Conservation (phyloP, 768 basidiomycete genomes). For the Russula sp. region DNA sequence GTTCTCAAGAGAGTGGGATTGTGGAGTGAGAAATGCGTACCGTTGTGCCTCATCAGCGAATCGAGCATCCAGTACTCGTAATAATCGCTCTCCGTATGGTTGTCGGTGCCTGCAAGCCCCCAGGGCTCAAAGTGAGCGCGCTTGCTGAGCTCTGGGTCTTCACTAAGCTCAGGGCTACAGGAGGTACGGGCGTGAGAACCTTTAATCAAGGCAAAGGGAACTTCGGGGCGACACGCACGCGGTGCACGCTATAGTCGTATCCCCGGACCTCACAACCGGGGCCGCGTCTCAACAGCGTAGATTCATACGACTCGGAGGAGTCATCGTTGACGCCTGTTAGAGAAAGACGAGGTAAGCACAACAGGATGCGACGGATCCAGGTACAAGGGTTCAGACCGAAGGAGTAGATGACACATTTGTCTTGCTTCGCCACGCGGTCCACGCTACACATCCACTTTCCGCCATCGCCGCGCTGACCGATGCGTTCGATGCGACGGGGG, state of each 20-base stretch:
- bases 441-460: constrained; percentile 50
- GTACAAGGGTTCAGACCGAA: constrained; percentile 31
- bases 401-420: constrained; percentile 30
- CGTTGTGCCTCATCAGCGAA: constrained; percentile 57
- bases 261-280: constrained; percentile 36
- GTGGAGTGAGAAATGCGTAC: constrained; percentile 30
- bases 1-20: not conserved
- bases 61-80: constrained; percentile 57
- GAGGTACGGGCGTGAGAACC: not conserved
- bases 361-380: no score
- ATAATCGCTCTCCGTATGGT: constrained; percentile 38
- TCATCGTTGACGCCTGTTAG: constrained; percentile 41
- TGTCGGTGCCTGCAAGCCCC: constrained; percentile 36
- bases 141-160: constrained; percentile 28
- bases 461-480: constrained; percentile 46
- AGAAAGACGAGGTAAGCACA: not conserved
- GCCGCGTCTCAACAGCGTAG: constrained; percentile 39
- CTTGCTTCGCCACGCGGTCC: constrained; percentile 31
- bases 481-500: constrained; percentile 42
- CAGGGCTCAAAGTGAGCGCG: constrained; percentile 41
- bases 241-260: constrained; percentile 37
- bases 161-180: constrained; percentile 37
- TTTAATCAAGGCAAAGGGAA: no score
- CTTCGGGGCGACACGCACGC: constrained; percentile 26
- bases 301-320: constrained; percentile 48